Percentiles rank a stretch among this genome's conserved stretches.
phyloP scores from a whole-genome alignment of 2,329 filamentous ascomycete species.

The Pseudopyricularia javanii region DNA sequence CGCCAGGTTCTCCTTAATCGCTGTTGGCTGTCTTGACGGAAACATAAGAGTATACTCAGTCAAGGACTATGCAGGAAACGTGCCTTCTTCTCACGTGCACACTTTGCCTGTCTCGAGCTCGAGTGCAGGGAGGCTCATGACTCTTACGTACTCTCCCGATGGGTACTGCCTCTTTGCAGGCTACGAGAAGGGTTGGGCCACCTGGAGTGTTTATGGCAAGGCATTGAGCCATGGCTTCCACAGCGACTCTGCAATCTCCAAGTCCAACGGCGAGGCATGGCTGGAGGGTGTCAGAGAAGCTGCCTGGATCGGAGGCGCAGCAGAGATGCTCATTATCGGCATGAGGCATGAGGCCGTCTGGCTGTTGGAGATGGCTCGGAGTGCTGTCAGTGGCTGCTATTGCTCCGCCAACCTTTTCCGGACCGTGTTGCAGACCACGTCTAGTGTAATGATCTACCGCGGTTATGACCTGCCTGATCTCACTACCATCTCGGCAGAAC shows the following conservation, averaged over 20 bases:
- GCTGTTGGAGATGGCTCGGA: constrained; percentile 84
- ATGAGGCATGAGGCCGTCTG: constrained; percentile 68
- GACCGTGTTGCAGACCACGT: constrained; percentile 78
- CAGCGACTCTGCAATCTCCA: constrained; percentile 50
- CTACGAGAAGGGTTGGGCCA: constrained; percentile 85
- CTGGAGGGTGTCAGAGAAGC: constrained; percentile 66
- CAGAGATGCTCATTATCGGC: constrained; percentile 67
- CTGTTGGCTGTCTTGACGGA: constrained; percentile 70
- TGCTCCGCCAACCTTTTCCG: constrained; percentile 82
- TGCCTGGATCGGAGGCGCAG: constrained; percentile 79
- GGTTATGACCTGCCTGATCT: constrained; percentile 87
- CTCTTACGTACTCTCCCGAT: constrained; percentile 80
- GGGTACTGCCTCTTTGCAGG: constrained; percentile 93
- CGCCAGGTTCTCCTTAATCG: constrained; percentile 86
- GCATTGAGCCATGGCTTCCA: constrained; percentile 74
- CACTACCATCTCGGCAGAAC: constrained; percentile 82
- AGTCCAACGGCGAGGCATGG: constrained; percentile 68
- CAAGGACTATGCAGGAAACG: constrained; percentile 85
- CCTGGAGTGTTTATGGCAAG: constrained; percentile 96
- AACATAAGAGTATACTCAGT: constrained; percentile 82
- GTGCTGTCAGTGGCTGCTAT: constrained; percentile 85
- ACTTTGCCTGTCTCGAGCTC: constrained; percentile 53
- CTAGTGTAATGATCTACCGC: constrained; percentile 81
- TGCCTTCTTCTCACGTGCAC: constrained; percentile 74
- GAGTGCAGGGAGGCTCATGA: constrained; percentile 59